Conservation (phyloP, 805 yeast species). For the Ogataea saltuana region DNA sequence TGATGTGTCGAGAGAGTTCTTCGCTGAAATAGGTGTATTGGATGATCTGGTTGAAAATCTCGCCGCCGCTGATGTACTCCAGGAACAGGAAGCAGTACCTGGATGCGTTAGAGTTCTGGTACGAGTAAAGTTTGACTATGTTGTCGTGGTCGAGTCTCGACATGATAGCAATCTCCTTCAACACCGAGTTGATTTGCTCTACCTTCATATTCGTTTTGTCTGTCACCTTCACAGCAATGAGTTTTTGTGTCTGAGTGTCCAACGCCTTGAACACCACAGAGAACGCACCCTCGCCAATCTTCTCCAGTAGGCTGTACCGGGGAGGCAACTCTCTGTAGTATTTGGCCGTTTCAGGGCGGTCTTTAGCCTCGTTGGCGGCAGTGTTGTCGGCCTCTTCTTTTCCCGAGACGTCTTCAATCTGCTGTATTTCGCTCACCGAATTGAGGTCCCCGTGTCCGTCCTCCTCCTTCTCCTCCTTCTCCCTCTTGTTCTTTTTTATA, state of each 20-base stretch:
- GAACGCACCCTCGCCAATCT: slow-evolving; percentile 86
- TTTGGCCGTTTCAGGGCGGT: no score
- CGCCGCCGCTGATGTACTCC: slow-evolving; percentile 77
- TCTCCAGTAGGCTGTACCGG: slow-evolving; percentile 31
- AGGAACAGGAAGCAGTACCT: slow-evolving; percentile 61
- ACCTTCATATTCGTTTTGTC: slow-evolving; percentile 55
- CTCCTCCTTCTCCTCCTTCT: slow-evolving; percentile 1
- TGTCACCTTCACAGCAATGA: slow-evolving; percentile 76
- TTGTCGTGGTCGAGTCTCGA: slow-evolving; percentile 61
- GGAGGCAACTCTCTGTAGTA: slow-evolving; percentile 32
- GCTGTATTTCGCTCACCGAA: no score
- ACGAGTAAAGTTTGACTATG: slow-evolving; percentile 55
- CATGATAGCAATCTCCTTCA: slow-evolving; percentile 76
- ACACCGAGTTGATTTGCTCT: slow-evolving; percentile 55
- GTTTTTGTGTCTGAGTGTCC: slow-evolving; percentile 42
- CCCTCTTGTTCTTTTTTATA: slow-evolving; percentile 24
- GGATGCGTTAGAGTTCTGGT: slow-evolving; percentile 47
- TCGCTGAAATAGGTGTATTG: slow-evolving; percentile 76
- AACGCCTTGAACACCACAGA: slow-evolving; percentile 78
- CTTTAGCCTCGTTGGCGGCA: no score
- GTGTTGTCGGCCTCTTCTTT: no score
- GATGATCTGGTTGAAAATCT: slow-evolving; percentile 76
- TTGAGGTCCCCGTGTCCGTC: no score
- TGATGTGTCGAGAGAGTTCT: slow-evolving; percentile 69
- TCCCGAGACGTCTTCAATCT: no score